Evolutionary conservation across 2,329 filamentous ascomycete species (phyloP).

Genomic region (Huntiella moniliformis): DNA sequence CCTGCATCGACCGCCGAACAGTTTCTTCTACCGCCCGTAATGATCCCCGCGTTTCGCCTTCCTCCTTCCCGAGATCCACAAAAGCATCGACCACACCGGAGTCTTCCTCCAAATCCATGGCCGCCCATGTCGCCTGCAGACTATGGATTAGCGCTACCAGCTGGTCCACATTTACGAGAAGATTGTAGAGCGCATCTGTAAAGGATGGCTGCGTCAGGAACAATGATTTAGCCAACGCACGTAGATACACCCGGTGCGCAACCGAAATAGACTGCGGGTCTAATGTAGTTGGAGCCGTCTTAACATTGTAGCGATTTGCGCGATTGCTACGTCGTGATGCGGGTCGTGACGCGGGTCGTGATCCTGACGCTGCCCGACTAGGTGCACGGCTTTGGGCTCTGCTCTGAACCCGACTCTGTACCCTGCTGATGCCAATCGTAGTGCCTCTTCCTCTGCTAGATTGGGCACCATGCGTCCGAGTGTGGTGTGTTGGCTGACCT

Average conservation of each 20-base stretch:
- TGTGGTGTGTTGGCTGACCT: slow-evolving; percentile 13
- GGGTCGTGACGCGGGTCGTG: slow-evolving; percentile 23
- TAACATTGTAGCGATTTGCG: slow-evolving; percentile 5
- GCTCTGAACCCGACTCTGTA: neutral
- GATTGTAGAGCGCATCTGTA: slow-evolving; percentile 43
- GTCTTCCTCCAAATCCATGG: slow-evolving; percentile 63
- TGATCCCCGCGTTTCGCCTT: slow-evolving; percentile 45
- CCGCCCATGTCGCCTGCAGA: slow-evolving; percentile 56
- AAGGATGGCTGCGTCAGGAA: slow-evolving; percentile 46
- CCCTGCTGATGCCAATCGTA: no score
- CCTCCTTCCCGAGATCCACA: slow-evolving; percentile 52
- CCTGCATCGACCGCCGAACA: slow-evolving; percentile 49
- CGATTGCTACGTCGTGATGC: slow-evolving; percentile 39
- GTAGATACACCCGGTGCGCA: slow-evolving; percentile 62
- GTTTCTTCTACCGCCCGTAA: slow-evolving; percentile 43
- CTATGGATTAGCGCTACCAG: slow-evolving; percentile 60
- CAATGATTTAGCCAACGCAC: slow-evolving; percentile 44
- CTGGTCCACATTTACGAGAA: slow-evolving; percentile 61
- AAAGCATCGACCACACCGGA: slow-evolving; percentile 64
- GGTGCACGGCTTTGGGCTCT: neutral
- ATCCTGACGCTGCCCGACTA: slow-evolving; percentile 2
- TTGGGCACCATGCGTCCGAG: neutral
- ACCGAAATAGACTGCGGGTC: slow-evolving; percentile 72
- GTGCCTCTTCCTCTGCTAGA: neutral
- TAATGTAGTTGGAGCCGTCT: slow-evolving; percentile 21